These are phyloP conservation scores for Hortiboletus flavorubellus DNA, from an alignment of 768 basidiomycete species.

Conservation along the genomic window DNA sequence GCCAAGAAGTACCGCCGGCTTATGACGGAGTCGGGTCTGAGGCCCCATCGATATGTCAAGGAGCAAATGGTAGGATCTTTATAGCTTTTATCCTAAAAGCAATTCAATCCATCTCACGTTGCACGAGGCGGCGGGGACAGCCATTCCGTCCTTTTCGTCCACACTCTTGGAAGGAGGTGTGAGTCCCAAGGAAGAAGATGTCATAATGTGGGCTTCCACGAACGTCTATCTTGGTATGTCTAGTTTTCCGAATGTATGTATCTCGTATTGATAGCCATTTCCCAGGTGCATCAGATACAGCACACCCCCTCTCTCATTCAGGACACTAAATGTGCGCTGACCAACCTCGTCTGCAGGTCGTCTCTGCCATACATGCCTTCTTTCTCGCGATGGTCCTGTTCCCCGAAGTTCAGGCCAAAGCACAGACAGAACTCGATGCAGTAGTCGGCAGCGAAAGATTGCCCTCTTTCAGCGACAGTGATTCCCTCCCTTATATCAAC, in stretches of 20 bases:
- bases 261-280: background rate
- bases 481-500: conserved; percentile 25
- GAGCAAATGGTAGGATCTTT: conserved; percentile 42
- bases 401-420: conserved; percentile 25
- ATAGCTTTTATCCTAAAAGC: background rate
- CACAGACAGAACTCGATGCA: conserved; percentile 23
- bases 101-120: background rate
- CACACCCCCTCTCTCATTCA: conserved; percentile 30
- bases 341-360: background rate
- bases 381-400: conserved; percentile 25
- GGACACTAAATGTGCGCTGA: conserved; percentile 29
- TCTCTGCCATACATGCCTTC: conserved; percentile 19
- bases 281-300: conserved; percentile 45
- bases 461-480: conserved; percentile 18
- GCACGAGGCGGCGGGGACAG: conserved; percentile 15
- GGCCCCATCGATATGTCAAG: conserved; percentile 43
- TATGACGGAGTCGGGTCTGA: conserved; percentile 38
- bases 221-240: conserved; percentile 10
- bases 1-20: conserved; percentile 25
- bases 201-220: conserved; percentile 20
- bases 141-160: conserved; percentile 19
- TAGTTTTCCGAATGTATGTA: fast-evolving
- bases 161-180: conserved; percentile 10
- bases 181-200: conserved; percentile 15
- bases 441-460: conserved; percentile 22